Conservation (phyloP, 495 filamentous ascomycete species). For the Monascus purpureus region DNA sequence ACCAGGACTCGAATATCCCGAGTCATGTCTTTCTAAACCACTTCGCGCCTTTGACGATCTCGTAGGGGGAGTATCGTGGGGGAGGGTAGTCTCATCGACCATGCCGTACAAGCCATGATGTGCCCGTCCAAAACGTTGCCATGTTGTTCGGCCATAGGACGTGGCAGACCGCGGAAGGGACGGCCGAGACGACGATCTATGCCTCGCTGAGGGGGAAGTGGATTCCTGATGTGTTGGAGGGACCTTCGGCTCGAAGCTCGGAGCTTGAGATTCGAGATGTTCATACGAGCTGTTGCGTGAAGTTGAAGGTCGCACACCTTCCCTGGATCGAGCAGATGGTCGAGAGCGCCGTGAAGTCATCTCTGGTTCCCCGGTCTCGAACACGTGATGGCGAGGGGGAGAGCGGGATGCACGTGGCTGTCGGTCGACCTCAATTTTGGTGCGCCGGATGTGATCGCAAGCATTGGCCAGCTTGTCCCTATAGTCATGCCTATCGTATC, state of each 20-base stretch:
- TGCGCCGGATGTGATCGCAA: conserved; percentile 25
- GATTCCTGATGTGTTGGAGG: conserved; percentile 18
- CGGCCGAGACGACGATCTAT: no score
- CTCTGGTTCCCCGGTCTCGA: conserved; percentile 26
- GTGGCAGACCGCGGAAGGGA: no score
- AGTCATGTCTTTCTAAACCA: conserved; percentile 24
- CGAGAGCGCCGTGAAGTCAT: conserved; percentile 11
- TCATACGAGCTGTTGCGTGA: conserved; percentile 24
- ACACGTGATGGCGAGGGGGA: conserved; percentile 16
- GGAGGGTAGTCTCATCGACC: conserved; percentile 1
- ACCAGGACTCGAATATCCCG: conserved; percentile 31
- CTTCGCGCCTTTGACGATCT: conserved; percentile 8
- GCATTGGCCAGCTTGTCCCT: conserved; percentile 11
- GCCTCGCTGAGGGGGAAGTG: conserved; percentile 19
- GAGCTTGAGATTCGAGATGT: conserved; percentile 14
- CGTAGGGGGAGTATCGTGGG: no score
- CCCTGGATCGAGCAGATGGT: conserved; percentile 14
- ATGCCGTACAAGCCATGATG: conserved; percentile 1
- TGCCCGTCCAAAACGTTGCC: background rate
- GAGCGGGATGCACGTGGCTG: conserved; percentile 17
- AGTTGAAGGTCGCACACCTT: conserved; percentile 12
- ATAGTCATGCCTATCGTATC: conserved; percentile 16
- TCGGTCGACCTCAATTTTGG: conserved; percentile 16
- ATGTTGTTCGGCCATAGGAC: no score
- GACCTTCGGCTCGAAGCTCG: conserved; percentile 12